Percentiles rank a stretch among this genome's conserved stretches.
These are phyloP conservation scores for Crithidia fasciculata DNA, from an alignment of 208 protist species.

Conservation along the genomic window DNA sequence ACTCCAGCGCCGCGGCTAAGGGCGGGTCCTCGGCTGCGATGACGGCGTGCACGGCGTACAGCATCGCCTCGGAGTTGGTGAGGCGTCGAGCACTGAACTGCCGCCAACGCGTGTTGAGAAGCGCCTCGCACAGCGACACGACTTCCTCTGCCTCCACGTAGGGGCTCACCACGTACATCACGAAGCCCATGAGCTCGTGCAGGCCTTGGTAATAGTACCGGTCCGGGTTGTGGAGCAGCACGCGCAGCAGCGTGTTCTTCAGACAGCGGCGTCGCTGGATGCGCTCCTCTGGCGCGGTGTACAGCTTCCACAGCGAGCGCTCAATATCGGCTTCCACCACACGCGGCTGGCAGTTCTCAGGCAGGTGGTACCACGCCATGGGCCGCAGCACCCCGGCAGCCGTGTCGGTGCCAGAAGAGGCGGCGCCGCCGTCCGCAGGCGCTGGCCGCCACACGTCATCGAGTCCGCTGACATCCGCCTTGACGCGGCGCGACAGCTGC, in stretches of 20 bases:
- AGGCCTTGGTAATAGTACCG: slow-evolving; percentile 87
- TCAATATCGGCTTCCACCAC: slow-evolving; percentile 81
- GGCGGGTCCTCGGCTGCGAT: slow-evolving; percentile 58
- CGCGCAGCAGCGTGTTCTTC: slow-evolving; percentile 58
- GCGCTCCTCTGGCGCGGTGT: slow-evolving; percentile 55
- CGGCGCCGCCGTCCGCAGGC: slow-evolving; percentile 1
- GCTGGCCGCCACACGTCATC: slow-evolving; percentile 4
- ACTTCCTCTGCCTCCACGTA: slow-evolving; percentile 43
- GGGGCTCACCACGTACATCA: slow-evolving; percentile 73
- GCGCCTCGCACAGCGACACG: slow-evolving; percentile 60
- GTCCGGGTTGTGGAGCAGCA: slow-evolving; percentile 60
- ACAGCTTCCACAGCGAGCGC: slow-evolving; percentile 82
- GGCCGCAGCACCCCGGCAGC: slow-evolving; percentile 11
- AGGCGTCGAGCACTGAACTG: slow-evolving; percentile 63
- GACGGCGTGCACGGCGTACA: slow-evolving; percentile 78
- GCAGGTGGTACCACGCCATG: slow-evolving; percentile 34
- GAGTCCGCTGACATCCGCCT: slow-evolving; percentile 11
- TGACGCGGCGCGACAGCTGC: slow-evolving; percentile 38
- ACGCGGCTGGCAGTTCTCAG: slow-evolving; percentile 80
- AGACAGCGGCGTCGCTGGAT: slow-evolving; percentile 49
- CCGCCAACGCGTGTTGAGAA: slow-evolving; percentile 67
- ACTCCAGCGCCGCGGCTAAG: slow-evolving; percentile 71
- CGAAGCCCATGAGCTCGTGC: slow-evolving; percentile 85
- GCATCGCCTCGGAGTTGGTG: slow-evolving; percentile 68
- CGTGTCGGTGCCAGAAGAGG: slow-evolving; percentile 4